A percentile compares a stretch with the other conserved stretches of the same genome.
phyloP scores from a whole-genome alignment of 345 rosid species.

The Rhizophora apiculata region DNA sequence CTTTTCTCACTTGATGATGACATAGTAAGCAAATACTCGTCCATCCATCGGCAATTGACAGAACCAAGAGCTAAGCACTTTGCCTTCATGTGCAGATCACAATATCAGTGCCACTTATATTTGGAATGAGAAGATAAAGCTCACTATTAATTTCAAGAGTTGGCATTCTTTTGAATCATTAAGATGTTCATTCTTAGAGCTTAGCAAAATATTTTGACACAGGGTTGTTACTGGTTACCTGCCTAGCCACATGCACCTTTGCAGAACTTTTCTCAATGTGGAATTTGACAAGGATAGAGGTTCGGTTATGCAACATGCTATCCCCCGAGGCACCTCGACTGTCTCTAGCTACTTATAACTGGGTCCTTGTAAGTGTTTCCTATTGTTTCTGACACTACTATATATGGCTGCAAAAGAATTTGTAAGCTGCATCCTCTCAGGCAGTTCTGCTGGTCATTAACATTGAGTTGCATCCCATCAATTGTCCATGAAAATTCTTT shows the following conservation, averaged over 20 bases:
- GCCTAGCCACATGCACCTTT: constrained; percentile 67
- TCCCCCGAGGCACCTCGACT: constrained; percentile 93
- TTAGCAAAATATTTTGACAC: constrained; percentile 27
- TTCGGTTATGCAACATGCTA: constrained; percentile 80
- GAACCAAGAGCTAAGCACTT: neutral
- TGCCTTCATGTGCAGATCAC: neutral
- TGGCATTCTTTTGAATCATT: constrained; percentile 14
- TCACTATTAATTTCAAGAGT: neutral
- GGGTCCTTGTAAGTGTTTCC: constrained; percentile 76
- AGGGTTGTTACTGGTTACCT: constrained; percentile 74
- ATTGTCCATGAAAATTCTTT: neutral
- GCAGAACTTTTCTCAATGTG: constrained; percentile 89
- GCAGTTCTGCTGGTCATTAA: neutral
- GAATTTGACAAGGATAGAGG: constrained; percentile 97
- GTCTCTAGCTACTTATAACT: constrained; percentile 83
- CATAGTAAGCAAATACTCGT: neutral
- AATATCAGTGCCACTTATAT: neutral
- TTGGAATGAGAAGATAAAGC: neutral
- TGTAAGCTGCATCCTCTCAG: neutral
- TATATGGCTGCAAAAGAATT: neutral
- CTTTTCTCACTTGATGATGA: neutral
- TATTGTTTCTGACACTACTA: neutral
- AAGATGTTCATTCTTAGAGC: constrained; percentile 25
- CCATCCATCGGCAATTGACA: no score
- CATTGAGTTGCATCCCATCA: neutral